Conservation (phyloP, 441 rosid genomes). For the Lagerstroemia fauriei region DNA sequence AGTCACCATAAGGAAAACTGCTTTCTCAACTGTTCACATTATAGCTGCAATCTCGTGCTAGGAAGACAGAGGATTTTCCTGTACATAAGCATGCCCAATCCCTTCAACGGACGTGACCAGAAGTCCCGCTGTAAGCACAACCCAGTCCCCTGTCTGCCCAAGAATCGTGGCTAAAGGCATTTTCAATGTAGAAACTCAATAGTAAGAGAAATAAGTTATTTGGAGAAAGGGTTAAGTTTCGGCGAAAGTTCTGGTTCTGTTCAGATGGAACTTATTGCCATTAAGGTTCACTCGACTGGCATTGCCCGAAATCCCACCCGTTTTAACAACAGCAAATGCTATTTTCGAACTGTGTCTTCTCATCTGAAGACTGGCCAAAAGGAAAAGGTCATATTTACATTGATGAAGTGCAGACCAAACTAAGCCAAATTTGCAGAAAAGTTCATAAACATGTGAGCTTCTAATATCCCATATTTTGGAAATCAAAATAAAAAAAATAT, state of each 20-base stretch:
- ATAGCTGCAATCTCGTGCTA: constrained; percentile 50
- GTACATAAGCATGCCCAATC: constrained; percentile 82
- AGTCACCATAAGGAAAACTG: too few relatives aligned
- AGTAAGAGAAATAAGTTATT: constrained; percentile 78
- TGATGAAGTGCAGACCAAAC: neutral
- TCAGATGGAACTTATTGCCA: constrained; percentile 53
- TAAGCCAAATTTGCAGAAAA: neutral
- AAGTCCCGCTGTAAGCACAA: constrained; percentile 84
- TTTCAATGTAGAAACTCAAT: constrained; percentile 89
- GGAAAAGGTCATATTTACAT: constrained; percentile 6
- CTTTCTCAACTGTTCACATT: neutral
- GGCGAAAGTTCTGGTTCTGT: constrained; percentile 74
- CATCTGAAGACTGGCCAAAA: constrained; percentile 40
- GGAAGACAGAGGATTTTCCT: constrained; percentile 53
- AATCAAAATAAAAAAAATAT: too few relatives aligned
- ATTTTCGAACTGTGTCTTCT: constrained; percentile 51
- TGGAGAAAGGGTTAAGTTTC: constrained; percentile 76
- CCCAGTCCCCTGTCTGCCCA: constrained; percentile 98
- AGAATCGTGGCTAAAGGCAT: constrained; percentile 92
- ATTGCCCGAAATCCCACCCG: constrained; percentile 67
- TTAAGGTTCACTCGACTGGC: constrained; percentile 53
- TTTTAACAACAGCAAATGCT: constrained; percentile 72
- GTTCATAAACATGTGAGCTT: too few relatives aligned
- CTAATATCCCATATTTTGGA: too few relatives aligned
- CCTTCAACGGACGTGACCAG: constrained; percentile 92